These are phyloP conservation scores for Oligophagozyma castellii DNA, from an alignment of 1,139 yeast genomes.

Conservation along the genomic window DNA sequence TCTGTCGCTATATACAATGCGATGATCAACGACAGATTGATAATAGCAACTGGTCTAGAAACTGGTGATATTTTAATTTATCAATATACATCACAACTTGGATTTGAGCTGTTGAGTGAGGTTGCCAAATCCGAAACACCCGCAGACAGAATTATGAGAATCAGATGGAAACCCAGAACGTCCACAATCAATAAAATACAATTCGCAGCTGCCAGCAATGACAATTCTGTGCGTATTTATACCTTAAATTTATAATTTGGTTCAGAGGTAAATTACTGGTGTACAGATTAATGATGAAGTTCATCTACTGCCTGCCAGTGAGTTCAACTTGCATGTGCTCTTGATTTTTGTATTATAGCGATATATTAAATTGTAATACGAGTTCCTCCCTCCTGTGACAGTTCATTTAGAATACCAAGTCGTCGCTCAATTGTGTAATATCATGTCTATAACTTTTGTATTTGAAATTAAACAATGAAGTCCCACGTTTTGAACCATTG, in stretches of 20 bases:
- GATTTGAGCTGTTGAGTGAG: conserved; percentile 23
- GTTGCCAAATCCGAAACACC: conserved; percentile 37
- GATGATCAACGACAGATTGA: conserved; percentile 20
- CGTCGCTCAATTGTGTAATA: too few relatives aligned
- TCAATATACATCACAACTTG: conserved; percentile 15
- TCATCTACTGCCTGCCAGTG: not conserved
- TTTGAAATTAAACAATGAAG: conserved; percentile 10
- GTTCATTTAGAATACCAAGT: too few relatives aligned
- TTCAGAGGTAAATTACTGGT: conserved; percentile 1
- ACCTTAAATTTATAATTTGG: conserved; percentile 21
- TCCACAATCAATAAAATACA: conserved; percentile 21
- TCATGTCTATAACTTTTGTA: too few relatives aligned
- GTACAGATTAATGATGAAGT: conserved; percentile 1
- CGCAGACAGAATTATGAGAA: conserved; percentile 43
- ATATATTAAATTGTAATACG: too few relatives aligned
- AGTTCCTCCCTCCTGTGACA: too few relatives aligned
- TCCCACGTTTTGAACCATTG: conserved; percentile 38
- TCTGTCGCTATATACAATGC: conserved; percentile 44
- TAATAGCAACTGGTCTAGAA: conserved; percentile 63
- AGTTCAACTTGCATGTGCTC: too few relatives aligned
- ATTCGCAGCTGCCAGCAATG: conserved; percentile 59
- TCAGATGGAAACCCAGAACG: conserved; percentile 42
- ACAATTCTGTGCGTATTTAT: conserved; percentile 51
- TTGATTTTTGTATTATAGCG: too few relatives aligned
- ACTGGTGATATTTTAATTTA: conserved; percentile 36